These are phyloP conservation scores for Peronospora farinosa DNA, from an alignment of 352 stramenopile genomes.

Conservation along the genomic window DNA sequence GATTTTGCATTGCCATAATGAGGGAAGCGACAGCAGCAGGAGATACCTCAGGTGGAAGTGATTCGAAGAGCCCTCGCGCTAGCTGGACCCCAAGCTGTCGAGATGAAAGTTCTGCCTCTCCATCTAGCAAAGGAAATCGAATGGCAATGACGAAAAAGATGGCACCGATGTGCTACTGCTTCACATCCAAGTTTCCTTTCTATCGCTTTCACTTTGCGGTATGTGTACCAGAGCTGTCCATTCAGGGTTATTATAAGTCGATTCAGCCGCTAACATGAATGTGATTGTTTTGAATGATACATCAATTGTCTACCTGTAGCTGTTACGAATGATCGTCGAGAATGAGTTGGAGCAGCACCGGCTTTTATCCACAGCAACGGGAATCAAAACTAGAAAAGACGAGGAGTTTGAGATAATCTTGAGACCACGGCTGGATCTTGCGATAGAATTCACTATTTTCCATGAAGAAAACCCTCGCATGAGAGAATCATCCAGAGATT, in stretches of 20 bases:
- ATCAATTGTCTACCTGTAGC: slow-evolving; percentile 15
- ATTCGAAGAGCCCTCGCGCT: slow-evolving; percentile 14
- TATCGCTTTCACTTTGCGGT: slow-evolving; percentile 83
- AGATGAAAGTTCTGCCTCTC: slow-evolving; percentile 8
- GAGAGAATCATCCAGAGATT: slow-evolving; percentile 11
- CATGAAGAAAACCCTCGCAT: slow-evolving; percentile 42
- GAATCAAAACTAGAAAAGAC: slow-evolving; percentile 11
- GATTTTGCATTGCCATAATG: slow-evolving; percentile 69
- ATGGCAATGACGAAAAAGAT: slow-evolving; percentile 27
- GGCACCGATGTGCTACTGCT: slow-evolving; percentile 71
- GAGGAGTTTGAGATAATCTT: slow-evolving; percentile 58
- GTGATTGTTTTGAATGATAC: not conserved
- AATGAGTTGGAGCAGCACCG: slow-evolving; percentile 46
- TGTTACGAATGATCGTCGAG: slow-evolving; percentile 66
- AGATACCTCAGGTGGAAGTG: slow-evolving; percentile 2
- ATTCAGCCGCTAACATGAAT: too few relatives aligned
- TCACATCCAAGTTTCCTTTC: slow-evolving; percentile 86
- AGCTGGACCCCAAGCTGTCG: slow-evolving; percentile 6
- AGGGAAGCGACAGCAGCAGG: slow-evolving; percentile 29
- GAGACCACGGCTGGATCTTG: slow-evolving; percentile 41
- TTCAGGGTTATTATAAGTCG: not conserved
- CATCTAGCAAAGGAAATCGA: slow-evolving; percentile 11
- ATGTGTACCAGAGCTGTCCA: not conserved
- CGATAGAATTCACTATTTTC: slow-evolving; percentile 48
- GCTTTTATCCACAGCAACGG: not conserved